A percentile compares a stretch with the other conserved stretches of the same genome.
Conservation (phyloP, 129 eudicot genomes). For the Artemisia annua region DNA sequence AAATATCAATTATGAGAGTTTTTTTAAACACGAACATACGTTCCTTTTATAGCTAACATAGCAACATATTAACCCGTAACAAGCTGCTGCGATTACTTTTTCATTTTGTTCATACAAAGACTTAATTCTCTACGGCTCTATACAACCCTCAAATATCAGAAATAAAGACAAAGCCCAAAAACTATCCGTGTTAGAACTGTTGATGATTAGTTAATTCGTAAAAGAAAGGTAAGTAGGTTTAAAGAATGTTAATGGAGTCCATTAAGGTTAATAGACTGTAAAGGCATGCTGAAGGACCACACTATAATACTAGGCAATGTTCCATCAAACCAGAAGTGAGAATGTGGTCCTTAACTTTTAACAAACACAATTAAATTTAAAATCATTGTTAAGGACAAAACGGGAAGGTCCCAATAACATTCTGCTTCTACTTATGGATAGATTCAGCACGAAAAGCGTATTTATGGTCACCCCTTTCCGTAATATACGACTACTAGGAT, state of each 20-base stretch:
- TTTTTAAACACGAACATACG: too few relatives aligned
- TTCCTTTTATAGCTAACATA: too few relatives aligned
- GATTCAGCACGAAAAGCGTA: conserved; percentile 35
- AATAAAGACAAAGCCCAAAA: not conserved
- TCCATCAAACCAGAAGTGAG: conserved; percentile 47
- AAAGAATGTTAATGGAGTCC: conserved; percentile 38
- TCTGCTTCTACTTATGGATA: conserved; percentile 43
- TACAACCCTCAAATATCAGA: not conserved
- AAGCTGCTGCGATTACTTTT: too few relatives aligned
- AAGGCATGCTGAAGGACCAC: conserved; percentile 49
- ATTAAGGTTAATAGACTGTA: conserved; percentile 32
- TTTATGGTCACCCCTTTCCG: conserved; percentile 29
- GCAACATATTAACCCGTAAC: too few relatives aligned
- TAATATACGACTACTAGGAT: conserved; percentile 35
- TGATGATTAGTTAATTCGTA: conserved; percentile 14
- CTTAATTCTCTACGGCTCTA: not conserved
- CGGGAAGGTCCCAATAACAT: conserved; percentile 65
- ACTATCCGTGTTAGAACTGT: conserved; percentile 20
- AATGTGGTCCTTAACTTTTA: conserved; percentile 60
- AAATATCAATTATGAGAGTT: too few relatives aligned
- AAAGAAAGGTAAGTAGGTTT: conserved; percentile 10
- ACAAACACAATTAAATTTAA: conserved; percentile 29
- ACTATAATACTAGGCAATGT: conserved; percentile 39
- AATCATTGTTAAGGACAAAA: conserved; percentile 37
- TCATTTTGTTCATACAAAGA: not conserved